Conservation (phyloP, 148 eudicot species). For the Beta vulgaris region DNA sequence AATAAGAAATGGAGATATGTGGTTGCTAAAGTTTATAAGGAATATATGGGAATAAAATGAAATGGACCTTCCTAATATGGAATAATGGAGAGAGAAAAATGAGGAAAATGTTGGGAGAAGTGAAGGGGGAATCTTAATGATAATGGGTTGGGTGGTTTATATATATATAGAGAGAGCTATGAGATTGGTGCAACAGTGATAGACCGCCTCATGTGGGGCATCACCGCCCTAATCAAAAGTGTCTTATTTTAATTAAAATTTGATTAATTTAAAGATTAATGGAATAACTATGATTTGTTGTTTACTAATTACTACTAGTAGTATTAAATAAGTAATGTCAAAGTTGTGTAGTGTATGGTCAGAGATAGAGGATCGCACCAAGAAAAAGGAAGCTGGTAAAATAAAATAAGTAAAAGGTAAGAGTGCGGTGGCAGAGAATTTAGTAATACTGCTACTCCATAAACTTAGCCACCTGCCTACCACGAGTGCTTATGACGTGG, state of each 20-base stretch:
- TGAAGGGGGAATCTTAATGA: slow-evolving; percentile 18
- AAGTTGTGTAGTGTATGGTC: background rate
- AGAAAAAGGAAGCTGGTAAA: background rate
- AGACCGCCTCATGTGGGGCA: slow-evolving; percentile 24
- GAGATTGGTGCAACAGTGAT: slow-evolving; percentile 10
- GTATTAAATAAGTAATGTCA: slow-evolving; percentile 3
- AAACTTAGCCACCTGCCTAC: no score
- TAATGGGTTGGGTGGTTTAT: slow-evolving; percentile 1
- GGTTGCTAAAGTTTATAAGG: background rate
- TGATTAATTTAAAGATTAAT: background rate
- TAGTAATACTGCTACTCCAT: no score
- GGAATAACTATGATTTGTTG: background rate
- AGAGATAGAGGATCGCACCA: slow-evolving; percentile 4
- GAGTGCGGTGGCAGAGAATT: background rate
- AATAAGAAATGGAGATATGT: background rate
- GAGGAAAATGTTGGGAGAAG: background rate
- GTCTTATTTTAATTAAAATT: background rate
- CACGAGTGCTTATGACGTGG: no score
- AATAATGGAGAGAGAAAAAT: background rate
- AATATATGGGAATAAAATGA: slow-evolving; percentile 2
- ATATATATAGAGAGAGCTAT: slow-evolving; percentile 15
- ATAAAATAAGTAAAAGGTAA: background rate
- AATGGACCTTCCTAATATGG: background rate
- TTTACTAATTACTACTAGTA: background rate
- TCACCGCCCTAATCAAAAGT: slow-evolving; percentile 27